These are phyloP conservation scores for Podila epicladia DNA, from an alignment of 192 early-diverging fungal species.

Conservation along the genomic window DNA sequence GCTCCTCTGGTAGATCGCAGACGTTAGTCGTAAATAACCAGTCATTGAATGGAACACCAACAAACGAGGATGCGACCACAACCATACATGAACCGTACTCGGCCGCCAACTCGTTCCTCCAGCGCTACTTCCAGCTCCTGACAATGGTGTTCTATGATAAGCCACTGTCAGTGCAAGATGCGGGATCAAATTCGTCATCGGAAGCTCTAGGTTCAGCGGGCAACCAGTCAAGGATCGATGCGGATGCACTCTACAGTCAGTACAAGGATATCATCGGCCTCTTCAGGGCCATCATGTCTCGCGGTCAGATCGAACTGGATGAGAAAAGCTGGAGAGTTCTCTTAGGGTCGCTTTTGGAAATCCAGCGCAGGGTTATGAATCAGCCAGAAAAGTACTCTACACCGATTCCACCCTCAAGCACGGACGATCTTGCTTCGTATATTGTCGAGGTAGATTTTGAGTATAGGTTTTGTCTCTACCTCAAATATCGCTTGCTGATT, in stretches of 20 bases:
- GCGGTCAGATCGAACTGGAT: slow-evolving; percentile 64
- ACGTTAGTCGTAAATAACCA: background rate
- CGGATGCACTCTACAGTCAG: slow-evolving; percentile 57
- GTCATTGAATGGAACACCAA: slow-evolving; percentile 1
- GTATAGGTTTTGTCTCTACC: background rate
- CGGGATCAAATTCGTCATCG: slow-evolving; percentile 48
- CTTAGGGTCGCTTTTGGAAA: slow-evolving; percentile 66
- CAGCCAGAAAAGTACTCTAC: slow-evolving; percentile 48
- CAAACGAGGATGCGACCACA: background rate
- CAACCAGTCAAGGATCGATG: slow-evolving; percentile 54
- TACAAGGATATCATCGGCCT: slow-evolving; percentile 78
- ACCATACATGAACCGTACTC: slow-evolving; percentile 32
- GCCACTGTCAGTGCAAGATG: slow-evolving; percentile 13
- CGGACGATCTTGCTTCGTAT: slow-evolving; percentile 71
- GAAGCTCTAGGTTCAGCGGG: slow-evolving; percentile 32
- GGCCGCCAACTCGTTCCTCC: slow-evolving; percentile 68
- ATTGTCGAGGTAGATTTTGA: slow-evolving; percentile 66
- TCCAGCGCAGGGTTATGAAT: slow-evolving; percentile 68
- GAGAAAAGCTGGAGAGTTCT: slow-evolving; percentile 65
- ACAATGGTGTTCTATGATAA: slow-evolving; percentile 69
- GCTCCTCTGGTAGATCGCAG: slow-evolving; percentile 27
- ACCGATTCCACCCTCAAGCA: slow-evolving; percentile 43
- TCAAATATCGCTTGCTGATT: background rate
- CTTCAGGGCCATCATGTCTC: slow-evolving; percentile 67
- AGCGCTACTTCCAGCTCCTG: slow-evolving; percentile 74